A percentile compares a stretch with the other conserved stretches of the same genome.
These are phyloP conservation scores for Sistotremastrum suecicum DNA, from an alignment of 768 basidiomycete species.

Conservation along the genomic window DNA sequence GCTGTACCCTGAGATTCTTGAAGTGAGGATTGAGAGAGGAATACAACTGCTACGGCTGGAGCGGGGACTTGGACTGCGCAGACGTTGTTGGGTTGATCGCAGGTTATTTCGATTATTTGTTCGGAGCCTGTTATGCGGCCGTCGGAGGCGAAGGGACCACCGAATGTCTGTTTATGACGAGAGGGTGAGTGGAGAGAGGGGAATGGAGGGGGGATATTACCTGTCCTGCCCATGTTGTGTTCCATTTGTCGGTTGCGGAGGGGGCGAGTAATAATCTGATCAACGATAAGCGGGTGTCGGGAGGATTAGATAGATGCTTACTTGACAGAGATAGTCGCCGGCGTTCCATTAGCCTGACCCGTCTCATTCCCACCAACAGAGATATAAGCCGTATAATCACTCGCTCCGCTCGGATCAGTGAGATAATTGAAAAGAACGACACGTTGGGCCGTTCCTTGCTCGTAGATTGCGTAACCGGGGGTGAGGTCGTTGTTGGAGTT, in stretches of 20 bases:
- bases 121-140: slow-evolving; percentile 20
- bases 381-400: slow-evolving; percentile 22
- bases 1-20: slow-evolving; percentile 19
- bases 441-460: slow-evolving; percentile 26
- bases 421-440: slow-evolving; percentile 37
- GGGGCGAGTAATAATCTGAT: slow-evolving; percentile 38
- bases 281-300: too few species aligned
- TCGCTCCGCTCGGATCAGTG: slow-evolving; percentile 25
- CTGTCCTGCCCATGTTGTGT: slow-evolving; percentile 71
- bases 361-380: slow-evolving; percentile 16
- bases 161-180: slow-evolving; percentile 28
- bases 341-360: slow-evolving; percentile 10
- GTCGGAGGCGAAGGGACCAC: slow-evolving; percentile 22
- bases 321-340: slow-evolving; percentile 19
- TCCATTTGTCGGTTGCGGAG: slow-evolving; percentile 42
- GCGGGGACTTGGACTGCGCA: slow-evolving; percentile 16
- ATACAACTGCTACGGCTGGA: slow-evolving; percentile 16
- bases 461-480: slow-evolving; percentile 36
- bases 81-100: slow-evolving; percentile 17
- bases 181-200: not conserved
- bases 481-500: slow-evolving; percentile 26
- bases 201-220: too few species aligned
- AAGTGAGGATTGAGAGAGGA: slow-evolving; percentile 17
- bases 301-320: slow-evolving; percentile 5
- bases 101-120: slow-evolving; percentile 10